These are phyloP conservation scores for Rhizopus sp. DNA, from an alignment of 371 early-diverging fungal species.

Conservation along the genomic window DNA sequence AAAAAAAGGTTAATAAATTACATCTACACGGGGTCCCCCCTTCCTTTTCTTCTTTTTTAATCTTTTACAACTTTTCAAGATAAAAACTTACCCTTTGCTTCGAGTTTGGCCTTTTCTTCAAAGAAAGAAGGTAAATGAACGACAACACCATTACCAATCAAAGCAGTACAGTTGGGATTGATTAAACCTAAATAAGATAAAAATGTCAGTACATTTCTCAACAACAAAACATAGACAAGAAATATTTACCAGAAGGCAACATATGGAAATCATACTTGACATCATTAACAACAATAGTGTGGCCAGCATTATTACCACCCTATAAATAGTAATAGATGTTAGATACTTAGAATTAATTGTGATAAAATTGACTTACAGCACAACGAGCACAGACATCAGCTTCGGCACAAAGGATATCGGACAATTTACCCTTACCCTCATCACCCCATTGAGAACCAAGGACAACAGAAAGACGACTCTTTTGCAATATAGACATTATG, in stretches of 20 bases:
- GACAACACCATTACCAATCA: constrained; percentile 96
- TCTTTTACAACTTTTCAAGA: too few species aligned
- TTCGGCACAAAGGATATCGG: constrained; percentile 88
- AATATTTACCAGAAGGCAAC: constrained; percentile 85
- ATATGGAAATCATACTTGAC: constrained; percentile 95
- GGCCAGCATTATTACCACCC: constrained; percentile 98
- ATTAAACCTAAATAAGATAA: constrained; percentile 71
- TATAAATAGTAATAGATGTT: constrained; percentile 23
- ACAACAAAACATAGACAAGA: too few species aligned
- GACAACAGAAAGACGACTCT: constrained; percentile 67
- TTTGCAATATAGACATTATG: constrained; percentile 42
- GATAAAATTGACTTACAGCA: constrained; percentile 65
- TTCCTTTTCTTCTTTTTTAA: constrained; percentile 4
- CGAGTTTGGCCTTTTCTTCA: constrained; percentile 81
- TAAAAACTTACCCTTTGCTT: constrained; percentile 81
- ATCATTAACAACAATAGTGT: constrained; percentile 93
- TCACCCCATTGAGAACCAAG: constrained; percentile 98
- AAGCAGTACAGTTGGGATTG: constrained; percentile 78
- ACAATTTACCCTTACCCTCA: constrained; percentile 98
- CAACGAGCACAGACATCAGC: constrained; percentile 93
- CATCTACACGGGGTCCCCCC: background rate
- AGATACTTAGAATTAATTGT: too few species aligned
- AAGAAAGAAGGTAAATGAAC: constrained; percentile 95
- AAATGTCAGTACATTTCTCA: background rate
- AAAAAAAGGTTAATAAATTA: constrained; percentile 6